Evolutionary conservation across 352 stramenopile genomes (phyloP).

Genomic region (Globisporangium acanthophoron): DNA sequence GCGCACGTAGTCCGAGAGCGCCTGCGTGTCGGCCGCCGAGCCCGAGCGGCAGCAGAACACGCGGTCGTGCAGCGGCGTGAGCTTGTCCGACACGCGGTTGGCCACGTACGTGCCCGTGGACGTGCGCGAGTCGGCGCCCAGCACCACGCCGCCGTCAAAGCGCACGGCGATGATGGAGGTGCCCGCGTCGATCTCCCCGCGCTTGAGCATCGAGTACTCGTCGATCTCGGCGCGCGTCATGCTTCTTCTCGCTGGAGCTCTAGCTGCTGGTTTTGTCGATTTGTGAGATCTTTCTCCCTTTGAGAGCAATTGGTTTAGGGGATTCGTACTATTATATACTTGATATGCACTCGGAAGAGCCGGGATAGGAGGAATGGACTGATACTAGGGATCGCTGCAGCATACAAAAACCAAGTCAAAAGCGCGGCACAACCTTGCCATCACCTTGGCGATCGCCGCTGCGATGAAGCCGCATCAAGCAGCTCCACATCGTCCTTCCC

Average conservation of each 20-base stretch:
- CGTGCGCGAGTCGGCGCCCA: slow-evolving; percentile 94
- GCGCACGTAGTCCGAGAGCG: slow-evolving; percentile 76
- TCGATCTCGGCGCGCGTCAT: slow-evolving; percentile 31
- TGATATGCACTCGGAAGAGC: no score
- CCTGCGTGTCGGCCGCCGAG: slow-evolving; percentile 97
- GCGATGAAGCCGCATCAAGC: no score
- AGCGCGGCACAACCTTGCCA: no score
- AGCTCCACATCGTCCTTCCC: no score
- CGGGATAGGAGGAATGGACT: no score
- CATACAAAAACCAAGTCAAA: no score
- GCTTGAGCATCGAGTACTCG: slow-evolving; percentile 71
- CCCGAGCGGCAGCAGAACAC: slow-evolving; percentile 98
- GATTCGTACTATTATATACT: no score
- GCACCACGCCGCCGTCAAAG: slow-evolving; percentile 95
- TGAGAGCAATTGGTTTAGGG: no score
- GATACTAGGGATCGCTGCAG: no score
- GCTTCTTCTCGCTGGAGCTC: background rate
- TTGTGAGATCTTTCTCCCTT: background rate
- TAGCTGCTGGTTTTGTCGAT: background rate
- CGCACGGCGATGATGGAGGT: slow-evolving; percentile 98
- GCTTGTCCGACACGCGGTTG: slow-evolving; percentile 98
- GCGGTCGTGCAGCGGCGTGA: slow-evolving; percentile 94
- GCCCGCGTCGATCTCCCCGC: slow-evolving; percentile 91
- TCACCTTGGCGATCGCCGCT: no score
- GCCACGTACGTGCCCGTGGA: slow-evolving; percentile 96